Evolutionary conservation across 352 stramenopile species (phyloP).

Genomic region (Halophytophthora polymorphica): DNA sequence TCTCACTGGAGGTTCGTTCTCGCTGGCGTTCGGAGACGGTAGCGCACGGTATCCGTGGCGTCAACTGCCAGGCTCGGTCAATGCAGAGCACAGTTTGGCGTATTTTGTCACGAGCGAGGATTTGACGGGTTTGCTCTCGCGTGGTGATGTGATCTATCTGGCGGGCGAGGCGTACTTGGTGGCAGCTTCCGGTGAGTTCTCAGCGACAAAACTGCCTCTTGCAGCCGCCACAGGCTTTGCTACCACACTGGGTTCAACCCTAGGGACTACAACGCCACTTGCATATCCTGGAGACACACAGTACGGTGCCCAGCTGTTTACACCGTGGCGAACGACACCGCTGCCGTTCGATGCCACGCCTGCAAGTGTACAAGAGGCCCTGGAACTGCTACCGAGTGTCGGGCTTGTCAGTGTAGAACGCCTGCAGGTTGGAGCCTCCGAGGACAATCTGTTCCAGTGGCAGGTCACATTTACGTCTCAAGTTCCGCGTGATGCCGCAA

Average conservation of each 20-base stretch:
- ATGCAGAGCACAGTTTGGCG: slow-evolving; percentile 44
- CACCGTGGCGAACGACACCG: slow-evolving; percentile 56
- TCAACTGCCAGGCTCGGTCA: slow-evolving; percentile 48
- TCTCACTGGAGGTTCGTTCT: slow-evolving; percentile 57
- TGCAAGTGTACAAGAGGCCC: slow-evolving; percentile 54
- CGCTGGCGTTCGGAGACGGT: slow-evolving; percentile 51
- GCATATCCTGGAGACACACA: slow-evolving; percentile 56
- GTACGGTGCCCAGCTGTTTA: slow-evolving; percentile 30
- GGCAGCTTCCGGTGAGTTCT: slow-evolving; percentile 65
- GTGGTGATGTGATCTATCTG: slow-evolving; percentile 82
- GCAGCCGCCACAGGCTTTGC: slow-evolving; percentile 31
- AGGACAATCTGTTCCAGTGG: slow-evolving; percentile 82
- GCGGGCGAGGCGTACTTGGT: slow-evolving; percentile 78
- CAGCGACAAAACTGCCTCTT: slow-evolving; percentile 57
- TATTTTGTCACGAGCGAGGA: slow-evolving; percentile 85
- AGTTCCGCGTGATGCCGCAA: slow-evolving; percentile 25
- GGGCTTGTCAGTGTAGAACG: slow-evolving; percentile 89
- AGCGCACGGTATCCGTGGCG: slow-evolving; percentile 31
- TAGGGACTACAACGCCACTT: slow-evolving; percentile 19
- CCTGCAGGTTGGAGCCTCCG: slow-evolving; percentile 41
- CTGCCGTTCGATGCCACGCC: slow-evolving; percentile 58
- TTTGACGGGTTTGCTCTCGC: slow-evolving; percentile 79
- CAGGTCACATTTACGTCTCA: slow-evolving; percentile 85
- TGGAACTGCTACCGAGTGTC: slow-evolving; percentile 88
- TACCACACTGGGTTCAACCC: slow-evolving; percentile 11